These are phyloP conservation scores for Aspergillus tamarii DNA, from an alignment of 2,329 filamentous ascomycete genomes.

Conservation along the genomic window DNA sequence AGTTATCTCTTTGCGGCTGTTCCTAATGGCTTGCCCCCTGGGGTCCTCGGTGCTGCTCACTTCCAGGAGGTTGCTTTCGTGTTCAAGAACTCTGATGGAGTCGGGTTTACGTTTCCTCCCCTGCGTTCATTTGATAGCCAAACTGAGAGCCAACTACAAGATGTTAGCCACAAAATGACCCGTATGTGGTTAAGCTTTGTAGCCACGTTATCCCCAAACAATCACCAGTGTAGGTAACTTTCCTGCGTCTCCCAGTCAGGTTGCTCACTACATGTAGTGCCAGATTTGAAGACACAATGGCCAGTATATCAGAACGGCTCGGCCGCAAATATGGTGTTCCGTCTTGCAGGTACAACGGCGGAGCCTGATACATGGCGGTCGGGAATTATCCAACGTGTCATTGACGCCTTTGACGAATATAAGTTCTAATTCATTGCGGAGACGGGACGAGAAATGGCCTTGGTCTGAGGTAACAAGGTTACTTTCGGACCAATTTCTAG, in stretches of 20 bases:
- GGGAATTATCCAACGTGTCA: constrained; percentile 6
- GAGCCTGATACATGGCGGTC: constrained; percentile 12
- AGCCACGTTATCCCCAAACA: constrained; percentile 8
- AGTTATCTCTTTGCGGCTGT: constrained; percentile 18
- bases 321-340: constrained; percentile 13
- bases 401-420: not conserved
- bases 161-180: constrained; percentile 9
- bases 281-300: constrained; percentile 3
- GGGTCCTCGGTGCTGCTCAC: constrained; percentile 14
- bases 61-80: constrained; percentile 14
- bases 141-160: not conserved
- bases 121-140: not conserved
- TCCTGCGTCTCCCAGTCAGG: not conserved
- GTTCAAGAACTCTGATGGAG: constrained; percentile 10
- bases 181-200: constrained; percentile 19
- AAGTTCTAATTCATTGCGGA: not conserved
- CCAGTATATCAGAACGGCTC: constrained; percentile 8
- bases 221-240: not conserved
- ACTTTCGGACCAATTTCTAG: no score
- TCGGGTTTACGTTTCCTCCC: not conserved
- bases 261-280: constrained; percentile 1
- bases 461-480: no score
- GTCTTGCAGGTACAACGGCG: constrained; percentile 2
- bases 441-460: no score
- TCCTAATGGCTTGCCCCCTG: constrained; percentile 7